A percentile compares a stretch with the other conserved stretches of the same genome.
Conservation (phyloP, 1,139 yeast genomes). For the Kurtzmaniella quercitrusa region DNA sequence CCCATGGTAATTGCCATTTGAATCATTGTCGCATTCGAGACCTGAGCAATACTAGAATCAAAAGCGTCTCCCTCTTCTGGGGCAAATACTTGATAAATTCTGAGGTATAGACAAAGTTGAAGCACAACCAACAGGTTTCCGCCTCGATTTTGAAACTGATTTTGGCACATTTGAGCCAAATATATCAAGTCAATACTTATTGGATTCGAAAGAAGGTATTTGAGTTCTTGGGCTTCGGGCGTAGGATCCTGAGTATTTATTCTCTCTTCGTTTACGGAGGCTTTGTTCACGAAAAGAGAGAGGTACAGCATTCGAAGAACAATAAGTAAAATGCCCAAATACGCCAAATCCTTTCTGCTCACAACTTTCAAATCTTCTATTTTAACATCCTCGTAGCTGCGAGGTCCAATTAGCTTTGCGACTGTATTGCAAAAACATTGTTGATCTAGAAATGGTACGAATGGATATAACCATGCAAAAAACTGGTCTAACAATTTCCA, state of each 20-base stretch:
- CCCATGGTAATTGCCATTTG: conserved; percentile 48
- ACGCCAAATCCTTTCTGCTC: conserved; percentile 30
- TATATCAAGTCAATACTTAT: conserved; percentile 23
- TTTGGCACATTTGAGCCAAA: conserved; percentile 26
- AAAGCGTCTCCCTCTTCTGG: conserved; percentile 48
- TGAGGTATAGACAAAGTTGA: conserved; percentile 35
- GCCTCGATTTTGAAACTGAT: conserved; percentile 22
- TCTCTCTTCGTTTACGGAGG: conserved; percentile 24
- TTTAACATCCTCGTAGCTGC: conserved; percentile 18
- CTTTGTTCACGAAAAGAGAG: conserved; percentile 31
- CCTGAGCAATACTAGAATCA: conserved; percentile 45
- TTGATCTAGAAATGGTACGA: conserved; percentile 36
- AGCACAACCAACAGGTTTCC: conserved; percentile 23
- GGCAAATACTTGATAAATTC: conserved; percentile 42
- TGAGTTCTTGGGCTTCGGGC: conserved; percentile 15
- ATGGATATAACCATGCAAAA: conserved; percentile 31
- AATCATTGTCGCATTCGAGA: conserved; percentile 36
- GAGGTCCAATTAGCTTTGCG: conserved; percentile 24
- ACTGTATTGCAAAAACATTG: conserved; percentile 18
- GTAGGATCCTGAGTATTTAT: conserved; percentile 20
- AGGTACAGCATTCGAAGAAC: conserved; percentile 29
- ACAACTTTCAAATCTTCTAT: conserved; percentile 21
- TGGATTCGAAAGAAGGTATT: conserved; percentile 26
- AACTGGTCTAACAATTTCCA: conserved; percentile 31
- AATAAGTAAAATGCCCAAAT: conserved; percentile 27